Percentiles rank a stretch among this genome's conserved stretches.
These are phyloP conservation scores for Globisporangium cederbergense DNA, from an alignment of 352 stramenopile genomes.

Conservation along the genomic window DNA sequence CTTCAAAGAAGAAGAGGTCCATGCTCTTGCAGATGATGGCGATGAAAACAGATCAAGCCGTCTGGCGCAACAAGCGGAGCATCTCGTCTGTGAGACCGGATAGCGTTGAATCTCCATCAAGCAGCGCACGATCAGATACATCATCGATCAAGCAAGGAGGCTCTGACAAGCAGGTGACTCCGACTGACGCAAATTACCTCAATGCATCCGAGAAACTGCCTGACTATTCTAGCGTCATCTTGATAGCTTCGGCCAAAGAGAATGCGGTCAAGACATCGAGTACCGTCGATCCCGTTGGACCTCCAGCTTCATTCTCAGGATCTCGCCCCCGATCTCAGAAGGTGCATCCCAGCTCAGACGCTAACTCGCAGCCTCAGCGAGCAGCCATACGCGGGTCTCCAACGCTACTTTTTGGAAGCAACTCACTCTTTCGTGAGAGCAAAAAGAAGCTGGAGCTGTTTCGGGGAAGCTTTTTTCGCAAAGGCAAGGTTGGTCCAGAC, in stretches of 20 bases:
- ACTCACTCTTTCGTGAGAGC: slow-evolving; percentile 20
- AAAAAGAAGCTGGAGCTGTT: slow-evolving; percentile 25
- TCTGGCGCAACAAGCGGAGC: slow-evolving; percentile 13
- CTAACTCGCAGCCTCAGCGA: neutral
- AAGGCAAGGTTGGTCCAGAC: slow-evolving; percentile 20
- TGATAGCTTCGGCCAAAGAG: neutral
- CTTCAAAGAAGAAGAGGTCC: slow-evolving; percentile 1
- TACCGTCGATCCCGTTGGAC: neutral
- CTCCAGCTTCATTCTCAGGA: neutral
- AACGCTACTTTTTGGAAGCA: neutral
- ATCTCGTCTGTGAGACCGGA: slow-evolving; percentile 3
- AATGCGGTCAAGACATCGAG: neutral
- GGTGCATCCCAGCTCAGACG: neutral
- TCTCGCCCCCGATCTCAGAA: neutral
- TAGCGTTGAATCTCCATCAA: neutral
- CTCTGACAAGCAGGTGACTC: neutral
- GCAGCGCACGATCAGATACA: neutral
- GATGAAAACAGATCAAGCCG: slow-evolving; percentile 9
- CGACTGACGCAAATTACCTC: neutral
- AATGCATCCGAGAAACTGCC: neutral
- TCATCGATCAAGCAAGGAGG: slow-evolving; percentile 8
- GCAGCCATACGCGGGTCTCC: neutral
- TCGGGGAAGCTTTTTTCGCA: slow-evolving; percentile 35
- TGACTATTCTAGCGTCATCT: neutral
- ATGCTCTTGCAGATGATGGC: slow-evolving; percentile 10